phyloP scores from a whole-genome alignment of 345 rosid species.

The Populus ilicifolia region DNA sequence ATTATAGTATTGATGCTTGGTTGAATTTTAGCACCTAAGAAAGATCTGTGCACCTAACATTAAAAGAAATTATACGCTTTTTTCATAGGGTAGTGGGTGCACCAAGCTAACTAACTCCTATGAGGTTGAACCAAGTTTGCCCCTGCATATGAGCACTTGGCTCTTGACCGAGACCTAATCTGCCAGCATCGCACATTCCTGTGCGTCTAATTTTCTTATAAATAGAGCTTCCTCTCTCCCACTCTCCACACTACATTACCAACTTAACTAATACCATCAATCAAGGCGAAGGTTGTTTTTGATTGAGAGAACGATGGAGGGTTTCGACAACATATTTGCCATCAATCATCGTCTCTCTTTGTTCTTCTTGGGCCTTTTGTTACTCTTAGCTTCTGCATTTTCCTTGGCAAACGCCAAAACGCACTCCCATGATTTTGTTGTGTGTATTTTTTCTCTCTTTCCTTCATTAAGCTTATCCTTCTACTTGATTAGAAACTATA shows the following conservation, averaged over 20 bases:
- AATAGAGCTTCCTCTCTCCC: conserved; percentile 3
- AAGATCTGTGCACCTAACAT: conserved; percentile 9
- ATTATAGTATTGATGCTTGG: background rate
- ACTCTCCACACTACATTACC: background rate
- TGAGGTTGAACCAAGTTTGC: background rate
- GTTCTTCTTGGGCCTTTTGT: conserved; percentile 30
- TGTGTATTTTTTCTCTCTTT: conserved; percentile 29
- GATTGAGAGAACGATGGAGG: background rate
- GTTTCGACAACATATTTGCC: background rate
- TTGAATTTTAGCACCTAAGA: conserved; percentile 14
- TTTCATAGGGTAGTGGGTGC: conserved; percentile 15
- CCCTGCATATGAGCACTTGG: conserved; percentile 2
- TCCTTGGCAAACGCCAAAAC: conserved; percentile 38
- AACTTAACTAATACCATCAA: background rate
- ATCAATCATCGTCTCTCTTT: background rate
- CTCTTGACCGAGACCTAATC: conserved; percentile 1
- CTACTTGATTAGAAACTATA: background rate
- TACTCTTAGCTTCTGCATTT: conserved; percentile 32
- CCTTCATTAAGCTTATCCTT: background rate
- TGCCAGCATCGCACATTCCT: background rate
- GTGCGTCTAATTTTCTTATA: background rate
- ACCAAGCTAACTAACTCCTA: conserved; percentile 14
- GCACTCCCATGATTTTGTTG: conserved; percentile 70
- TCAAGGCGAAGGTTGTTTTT: background rate
- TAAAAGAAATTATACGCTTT: background rate